A percentile compares a stretch with the other conserved stretches of the same genome.
Evolutionary conservation across 495 filamentous ascomycete genomes (phyloP).

Genomic region (Tuber microsphaerosporum): DNA sequence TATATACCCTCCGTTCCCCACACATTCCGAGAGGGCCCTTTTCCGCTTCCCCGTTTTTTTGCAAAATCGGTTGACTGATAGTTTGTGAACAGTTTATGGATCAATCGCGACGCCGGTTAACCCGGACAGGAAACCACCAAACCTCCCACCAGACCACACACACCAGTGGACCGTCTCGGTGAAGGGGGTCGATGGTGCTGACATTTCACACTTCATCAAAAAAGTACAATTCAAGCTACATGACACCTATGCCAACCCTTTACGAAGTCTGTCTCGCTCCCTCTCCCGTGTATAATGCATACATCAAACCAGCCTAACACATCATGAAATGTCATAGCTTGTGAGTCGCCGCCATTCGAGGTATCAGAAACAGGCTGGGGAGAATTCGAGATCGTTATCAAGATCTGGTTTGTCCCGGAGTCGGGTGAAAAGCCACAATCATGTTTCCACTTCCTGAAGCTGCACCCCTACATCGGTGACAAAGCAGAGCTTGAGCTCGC

Average conservation of each 20-base stretch:
- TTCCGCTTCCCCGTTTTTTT: constrained; percentile 2
- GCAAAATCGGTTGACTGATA: constrained; percentile 9
- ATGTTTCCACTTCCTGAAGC: constrained; percentile 77
- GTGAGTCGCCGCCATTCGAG: constrained; percentile 72
- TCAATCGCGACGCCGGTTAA: constrained; percentile 37
- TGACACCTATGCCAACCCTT: constrained; percentile 82
- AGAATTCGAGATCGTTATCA: constrained; percentile 91
- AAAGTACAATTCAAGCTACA: constrained; percentile 97
- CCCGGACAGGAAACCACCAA: constrained; percentile 37
- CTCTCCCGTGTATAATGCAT: constrained; percentile 2
- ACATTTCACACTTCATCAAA: constrained; percentile 90
- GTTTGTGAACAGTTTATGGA: constrained; percentile 34
- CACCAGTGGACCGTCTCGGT: constrained; percentile 94
- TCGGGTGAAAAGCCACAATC: constrained; percentile 84
- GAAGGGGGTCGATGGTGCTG: constrained; percentile 71
- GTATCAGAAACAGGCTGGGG: constrained; percentile 93
- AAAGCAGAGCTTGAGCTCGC: constrained; percentile 57
- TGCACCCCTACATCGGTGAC: constrained; percentile 84
- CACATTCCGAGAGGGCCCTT: neutral
- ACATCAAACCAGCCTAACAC: neutral
- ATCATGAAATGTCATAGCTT: constrained; percentile 49
- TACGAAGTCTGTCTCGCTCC: constrained; percentile 53
- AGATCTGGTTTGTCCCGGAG: constrained; percentile 80
- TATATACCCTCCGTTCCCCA: neutral
- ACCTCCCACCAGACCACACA: constrained; percentile 74